Conservation (phyloP, 2,329 filamentous ascomycete genomes). For the Cucurbitaria berberidis region DNA sequence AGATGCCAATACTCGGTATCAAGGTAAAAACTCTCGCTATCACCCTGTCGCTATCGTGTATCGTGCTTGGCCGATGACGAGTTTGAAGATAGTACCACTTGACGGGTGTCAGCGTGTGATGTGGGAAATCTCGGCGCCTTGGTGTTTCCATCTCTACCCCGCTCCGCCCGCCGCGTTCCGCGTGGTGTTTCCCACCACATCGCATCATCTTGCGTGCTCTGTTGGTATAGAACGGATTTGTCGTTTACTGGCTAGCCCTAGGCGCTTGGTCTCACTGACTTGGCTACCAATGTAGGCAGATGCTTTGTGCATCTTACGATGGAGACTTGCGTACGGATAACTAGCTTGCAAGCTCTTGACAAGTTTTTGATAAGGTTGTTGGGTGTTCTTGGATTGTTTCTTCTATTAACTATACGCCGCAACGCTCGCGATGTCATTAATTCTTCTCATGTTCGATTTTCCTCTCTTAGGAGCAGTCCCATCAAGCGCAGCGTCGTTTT, state of each 20-base stretch:
- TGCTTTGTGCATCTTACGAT: background rate
- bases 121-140: slow-evolving; percentile 6
- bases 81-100: slow-evolving; percentile 16
- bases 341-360: background rate
- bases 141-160: slow-evolving; percentile 10
- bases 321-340: background rate
- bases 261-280: background rate
- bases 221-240: background rate
- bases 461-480: background rate
- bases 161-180: slow-evolving; percentile 4
- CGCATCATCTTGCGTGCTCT: background rate
- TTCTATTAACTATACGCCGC: slow-evolving; percentile 9
- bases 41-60: slow-evolving; percentile 7
- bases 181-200: background rate
- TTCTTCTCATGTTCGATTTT: background rate
- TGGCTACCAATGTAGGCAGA: background rate
- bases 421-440: background rate
- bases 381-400: background rate
- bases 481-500: background rate
- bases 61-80: slow-evolving; percentile 23
- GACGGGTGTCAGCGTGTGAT: slow-evolving; percentile 3
- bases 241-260: background rate
- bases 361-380: background rate
- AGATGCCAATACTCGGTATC: slow-evolving; percentile 7
- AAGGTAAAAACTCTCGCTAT: slow-evolving; percentile 4